phyloP scores from a whole-genome alignment of 2,329 filamentous ascomycete genomes.

The Botrytis hyacinthi region DNA sequence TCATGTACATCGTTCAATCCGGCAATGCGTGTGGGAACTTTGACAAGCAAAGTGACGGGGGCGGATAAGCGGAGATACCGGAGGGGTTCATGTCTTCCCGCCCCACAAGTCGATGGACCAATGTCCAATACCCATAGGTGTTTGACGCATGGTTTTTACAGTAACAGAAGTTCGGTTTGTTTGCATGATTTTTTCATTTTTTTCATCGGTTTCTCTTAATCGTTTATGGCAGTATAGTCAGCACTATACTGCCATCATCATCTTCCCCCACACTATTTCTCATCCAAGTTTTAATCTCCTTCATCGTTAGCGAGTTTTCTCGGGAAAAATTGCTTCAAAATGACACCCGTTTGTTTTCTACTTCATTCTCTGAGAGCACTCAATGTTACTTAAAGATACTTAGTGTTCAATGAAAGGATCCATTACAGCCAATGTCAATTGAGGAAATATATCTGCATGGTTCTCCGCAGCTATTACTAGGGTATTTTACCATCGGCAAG shows the following conservation, averaged over 20 bases:
- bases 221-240: neutral
- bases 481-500: neutral
- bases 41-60: neutral
- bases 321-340: neutral
- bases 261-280: neutral
- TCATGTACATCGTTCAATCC: conserved; percentile 4
- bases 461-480: conserved; percentile 9
- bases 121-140: neutral
- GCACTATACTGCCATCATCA: neutral
- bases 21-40: neutral
- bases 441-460: neutral
- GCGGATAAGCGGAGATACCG: neutral
- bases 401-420: neutral
- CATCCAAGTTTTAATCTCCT: neutral
- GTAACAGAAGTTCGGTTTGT: neutral
- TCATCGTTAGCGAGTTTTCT: conserved; percentile 1
- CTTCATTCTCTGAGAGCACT: neutral
- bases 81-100: neutral
- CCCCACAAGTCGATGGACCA: conserved; percentile 4
- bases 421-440: neutral
- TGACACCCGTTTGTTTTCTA: neutral
- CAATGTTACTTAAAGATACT: neutral
- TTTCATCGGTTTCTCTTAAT: neutral
- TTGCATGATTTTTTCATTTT: neutral
- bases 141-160: neutral